Conservation (phyloP, 2,329 filamentous ascomycete species). For the Aspergillus sp. region DNA sequence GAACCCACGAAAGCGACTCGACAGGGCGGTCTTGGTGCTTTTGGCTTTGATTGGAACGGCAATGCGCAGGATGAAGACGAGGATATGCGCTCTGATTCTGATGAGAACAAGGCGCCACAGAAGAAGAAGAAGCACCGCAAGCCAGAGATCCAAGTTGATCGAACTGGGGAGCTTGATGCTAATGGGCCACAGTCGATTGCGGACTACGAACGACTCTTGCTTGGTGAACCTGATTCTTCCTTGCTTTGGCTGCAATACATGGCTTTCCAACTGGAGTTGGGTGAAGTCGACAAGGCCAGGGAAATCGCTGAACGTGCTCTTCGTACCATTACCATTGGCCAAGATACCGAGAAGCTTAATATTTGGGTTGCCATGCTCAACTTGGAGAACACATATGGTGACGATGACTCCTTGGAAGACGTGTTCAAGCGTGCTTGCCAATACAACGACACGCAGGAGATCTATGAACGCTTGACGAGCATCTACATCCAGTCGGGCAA, state of each 20-base stretch:
- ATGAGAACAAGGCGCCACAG: constrained; percentile 44
- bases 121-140: constrained; percentile 77
- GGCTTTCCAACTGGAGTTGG: constrained; percentile 94
- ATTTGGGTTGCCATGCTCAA: constrained; percentile 95
- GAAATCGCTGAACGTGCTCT: constrained; percentile 89
- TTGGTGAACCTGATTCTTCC: constrained; percentile 92
- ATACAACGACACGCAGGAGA: constrained; percentile 87
- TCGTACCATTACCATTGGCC: constrained; percentile 84
- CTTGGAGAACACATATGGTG: constrained; percentile 87
- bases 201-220: constrained; percentile 89
- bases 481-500: constrained; percentile 94
- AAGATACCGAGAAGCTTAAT: constrained; percentile 90
- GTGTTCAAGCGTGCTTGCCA: constrained; percentile 91
- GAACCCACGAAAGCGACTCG: constrained; percentile 44
- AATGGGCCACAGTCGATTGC: constrained; percentile 85
- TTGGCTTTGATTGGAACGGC: constrained; percentile 86
- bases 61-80: constrained; percentile 57
- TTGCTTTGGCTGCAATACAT: constrained; percentile 95
- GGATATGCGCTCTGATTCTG: constrained; percentile 51
- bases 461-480: constrained; percentile 84
- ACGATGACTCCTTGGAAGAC: constrained; percentile 76
- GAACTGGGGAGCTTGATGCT: constrained; percentile 85
- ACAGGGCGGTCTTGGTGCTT: constrained; percentile 62
- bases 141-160: constrained; percentile 78
- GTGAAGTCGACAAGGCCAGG: constrained; percentile 83